Percentiles rank a stretch among this genome's conserved stretches.
phyloP scores from a whole-genome alignment of 495 filamentous ascomycete genomes.

The Daldinia loculata region DNA sequence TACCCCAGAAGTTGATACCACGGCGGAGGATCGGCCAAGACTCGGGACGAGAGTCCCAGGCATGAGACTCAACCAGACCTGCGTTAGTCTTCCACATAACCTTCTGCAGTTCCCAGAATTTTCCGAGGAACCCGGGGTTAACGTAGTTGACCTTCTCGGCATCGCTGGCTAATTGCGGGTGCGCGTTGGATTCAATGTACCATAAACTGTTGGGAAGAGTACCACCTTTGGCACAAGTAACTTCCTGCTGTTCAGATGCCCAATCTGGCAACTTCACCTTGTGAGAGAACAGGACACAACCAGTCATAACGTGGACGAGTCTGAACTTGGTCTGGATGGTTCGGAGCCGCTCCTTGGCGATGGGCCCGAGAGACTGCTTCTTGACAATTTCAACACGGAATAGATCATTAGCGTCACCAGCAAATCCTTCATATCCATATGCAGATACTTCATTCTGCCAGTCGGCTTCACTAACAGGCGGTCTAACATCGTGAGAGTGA shows the following conservation, averaged over 20 bases:
- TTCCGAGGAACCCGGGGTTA: conserved; percentile 94
- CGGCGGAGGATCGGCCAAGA: conserved; percentile 93
- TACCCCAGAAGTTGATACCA: conserved; percentile 99
- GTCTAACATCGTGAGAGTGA: conserved; percentile 96
- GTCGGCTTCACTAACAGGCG: conserved; percentile 95
- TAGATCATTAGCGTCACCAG: conserved; percentile 94
- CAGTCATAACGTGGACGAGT: conserved; percentile 95
- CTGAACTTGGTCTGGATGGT: conserved; percentile 98
- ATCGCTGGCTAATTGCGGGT: conserved; percentile 74
- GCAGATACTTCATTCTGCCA: conserved; percentile 99
- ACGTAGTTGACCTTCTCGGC: conserved; percentile 95
- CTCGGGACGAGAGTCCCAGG: conserved; percentile 94
- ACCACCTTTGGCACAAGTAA: conserved; percentile 92
- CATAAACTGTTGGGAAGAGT: conserved; percentile 95
- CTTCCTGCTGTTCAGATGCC: conserved; percentile 97
- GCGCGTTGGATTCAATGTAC: conserved; percentile 91
- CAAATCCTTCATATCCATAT: conserved; percentile 96
- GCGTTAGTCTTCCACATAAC: conserved; percentile 99
- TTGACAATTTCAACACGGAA: conserved; percentile 96
- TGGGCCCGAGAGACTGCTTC: conserved; percentile 79
- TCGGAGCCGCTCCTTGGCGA: conserved; percentile 83
- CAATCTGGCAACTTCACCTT: conserved; percentile 98
- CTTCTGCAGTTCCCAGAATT: conserved; percentile 99
- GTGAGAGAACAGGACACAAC: conserved; percentile 95
- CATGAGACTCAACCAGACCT: conserved; percentile 93